Conservation (phyloP, 305 asterid genomes). For the Rubia peregrina region DNA sequence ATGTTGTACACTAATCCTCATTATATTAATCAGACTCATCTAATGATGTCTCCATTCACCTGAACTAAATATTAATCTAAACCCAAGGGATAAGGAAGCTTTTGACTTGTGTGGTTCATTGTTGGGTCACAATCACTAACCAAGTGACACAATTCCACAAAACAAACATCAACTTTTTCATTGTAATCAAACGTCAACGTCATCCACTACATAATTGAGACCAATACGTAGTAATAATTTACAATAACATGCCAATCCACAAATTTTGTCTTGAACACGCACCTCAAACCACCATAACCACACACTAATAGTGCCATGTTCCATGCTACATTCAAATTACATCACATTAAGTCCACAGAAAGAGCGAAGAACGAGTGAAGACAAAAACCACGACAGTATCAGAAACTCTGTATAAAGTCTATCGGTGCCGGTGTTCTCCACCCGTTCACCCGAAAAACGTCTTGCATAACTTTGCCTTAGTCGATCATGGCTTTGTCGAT, state of each 20-base stretch:
- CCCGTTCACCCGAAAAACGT: too few relatives aligned
- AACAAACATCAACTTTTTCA: conserved; percentile 18
- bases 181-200: neutral
- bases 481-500: conserved; percentile 30
- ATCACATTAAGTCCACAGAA: neutral
- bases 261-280: neutral
- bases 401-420: neutral
- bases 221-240: conserved; percentile 3
- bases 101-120: neutral
- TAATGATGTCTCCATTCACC: neutral
- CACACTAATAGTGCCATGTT: conserved; percentile 4
- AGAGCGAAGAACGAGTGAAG: too few relatives aligned
- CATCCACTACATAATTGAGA: neutral
- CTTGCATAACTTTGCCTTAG: neutral
- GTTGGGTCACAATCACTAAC: neutral
- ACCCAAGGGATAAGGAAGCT: neutral
- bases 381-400: neutral
- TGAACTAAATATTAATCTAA: neutral
- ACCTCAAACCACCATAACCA: conserved; percentile 6
- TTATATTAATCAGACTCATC: neutral
- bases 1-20: too few relatives aligned
- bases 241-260: conserved; percentile 9
- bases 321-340: conserved; percentile 4
- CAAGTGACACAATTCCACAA: neutral
- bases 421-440: too few relatives aligned